phyloP scores from a whole-genome alignment of 2,329 filamentous ascomycete species.

The Leptographium galeiforme region DNA sequence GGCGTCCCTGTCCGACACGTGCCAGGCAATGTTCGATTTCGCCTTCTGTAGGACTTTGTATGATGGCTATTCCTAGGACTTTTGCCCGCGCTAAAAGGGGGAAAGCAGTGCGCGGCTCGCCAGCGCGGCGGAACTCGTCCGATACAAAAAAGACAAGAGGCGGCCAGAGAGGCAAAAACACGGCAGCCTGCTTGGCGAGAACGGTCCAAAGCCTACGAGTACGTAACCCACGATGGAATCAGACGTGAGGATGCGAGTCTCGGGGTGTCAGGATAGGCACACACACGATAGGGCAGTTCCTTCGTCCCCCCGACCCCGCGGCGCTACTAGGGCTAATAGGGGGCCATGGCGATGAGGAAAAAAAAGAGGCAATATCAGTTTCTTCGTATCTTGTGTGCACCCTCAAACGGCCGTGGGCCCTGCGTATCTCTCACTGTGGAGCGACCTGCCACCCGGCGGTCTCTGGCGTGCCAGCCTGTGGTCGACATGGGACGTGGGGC shows the following conservation, averaged over 20 bases:
- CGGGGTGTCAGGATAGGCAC: no score
- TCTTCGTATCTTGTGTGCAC: no score
- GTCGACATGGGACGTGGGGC: neutral
- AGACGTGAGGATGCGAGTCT: no score
- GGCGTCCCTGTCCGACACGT: neutral
- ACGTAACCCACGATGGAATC: neutral
- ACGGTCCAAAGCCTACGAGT: neutral
- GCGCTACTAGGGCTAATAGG: no score
- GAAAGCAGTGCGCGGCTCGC: neutral
- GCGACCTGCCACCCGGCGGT: conserved; percentile 1
- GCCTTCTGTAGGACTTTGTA: neutral
- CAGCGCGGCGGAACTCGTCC: no score
- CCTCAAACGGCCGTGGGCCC: neutral
- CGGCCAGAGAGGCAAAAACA: neutral
- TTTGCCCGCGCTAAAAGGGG: neutral
- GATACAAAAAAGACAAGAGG: neutral
- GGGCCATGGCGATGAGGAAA: neutral
- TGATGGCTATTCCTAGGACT: neutral
- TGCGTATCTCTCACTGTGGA: conserved; percentile 3
- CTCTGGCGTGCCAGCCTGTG: neutral
- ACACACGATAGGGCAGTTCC: no score
- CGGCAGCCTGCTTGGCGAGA: neutral
- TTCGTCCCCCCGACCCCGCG: no score
- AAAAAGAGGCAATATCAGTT: neutral
- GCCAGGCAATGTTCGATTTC: neutral